Conservation (phyloP, 2,329 filamentous ascomycete species). For the Ceratocystis eucalypticola region DNA sequence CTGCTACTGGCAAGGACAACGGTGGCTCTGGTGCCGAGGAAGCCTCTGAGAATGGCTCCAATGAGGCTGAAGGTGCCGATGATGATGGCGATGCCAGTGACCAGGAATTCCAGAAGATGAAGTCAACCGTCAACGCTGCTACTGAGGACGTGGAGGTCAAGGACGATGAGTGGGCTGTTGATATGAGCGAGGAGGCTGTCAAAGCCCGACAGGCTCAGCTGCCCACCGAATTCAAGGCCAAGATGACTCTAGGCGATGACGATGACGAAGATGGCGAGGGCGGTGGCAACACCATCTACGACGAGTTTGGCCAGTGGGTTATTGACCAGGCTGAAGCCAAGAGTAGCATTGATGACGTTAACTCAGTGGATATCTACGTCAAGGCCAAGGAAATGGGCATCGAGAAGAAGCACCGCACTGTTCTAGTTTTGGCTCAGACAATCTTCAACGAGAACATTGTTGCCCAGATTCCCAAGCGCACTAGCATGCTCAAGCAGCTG, state of each 20-base stretch:
- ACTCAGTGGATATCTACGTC: constrained; percentile 82
- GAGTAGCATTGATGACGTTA: constrained; percentile 63
- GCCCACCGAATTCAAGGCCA: constrained; percentile 86
- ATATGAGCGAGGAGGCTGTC: constrained; percentile 91
- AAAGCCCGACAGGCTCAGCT: constrained; percentile 87
- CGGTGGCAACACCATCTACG: constrained; percentile 63
- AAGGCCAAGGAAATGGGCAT: constrained; percentile 96
- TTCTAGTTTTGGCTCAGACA: constrained; percentile 82
- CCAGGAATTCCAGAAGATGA: constrained; percentile 80
- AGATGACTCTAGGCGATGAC: constrained; percentile 69
- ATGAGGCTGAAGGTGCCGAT: constrained; percentile 33
- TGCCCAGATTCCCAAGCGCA: constrained; percentile 73
- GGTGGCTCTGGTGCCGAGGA: constrained; percentile 48
- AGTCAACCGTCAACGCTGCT: constrained; percentile 40
- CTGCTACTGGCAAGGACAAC: constrained; percentile 43
- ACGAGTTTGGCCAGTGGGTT: constrained; percentile 89
- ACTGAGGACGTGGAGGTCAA: constrained; percentile 49
- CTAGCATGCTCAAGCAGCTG: constrained; percentile 79
- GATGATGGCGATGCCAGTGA: constrained; percentile 54
- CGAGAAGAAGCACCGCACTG: constrained; percentile 83
- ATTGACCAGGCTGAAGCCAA: constrained; percentile 56
- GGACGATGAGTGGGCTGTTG: constrained; percentile 89
- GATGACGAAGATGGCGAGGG: constrained; percentile 71
- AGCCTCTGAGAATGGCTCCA: constrained; percentile 37
- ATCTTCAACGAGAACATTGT: constrained; percentile 84